Percentiles rank a stretch among this genome's conserved stretches.
phyloP scores from a whole-genome alignment of 1,139 yeast genomes.

The Candida pseudoviswanathii region DNA sequence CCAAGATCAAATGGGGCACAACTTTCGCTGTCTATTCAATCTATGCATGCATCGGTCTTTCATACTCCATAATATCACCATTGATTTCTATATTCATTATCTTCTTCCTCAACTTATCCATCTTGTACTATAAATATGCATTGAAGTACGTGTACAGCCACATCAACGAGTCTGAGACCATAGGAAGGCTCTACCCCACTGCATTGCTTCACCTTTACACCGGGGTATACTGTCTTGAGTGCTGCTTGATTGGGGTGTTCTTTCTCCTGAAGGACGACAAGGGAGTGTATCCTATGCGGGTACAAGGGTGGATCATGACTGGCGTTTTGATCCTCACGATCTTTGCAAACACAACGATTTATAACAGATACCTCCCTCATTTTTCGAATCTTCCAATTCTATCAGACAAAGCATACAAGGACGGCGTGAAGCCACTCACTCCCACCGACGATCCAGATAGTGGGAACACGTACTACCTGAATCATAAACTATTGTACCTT shows the following conservation, averaged over 20 bases:
- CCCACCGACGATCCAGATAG: constrained; percentile 1
- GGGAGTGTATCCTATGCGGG: constrained; percentile 34
- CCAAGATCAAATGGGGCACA: constrained; percentile 71
- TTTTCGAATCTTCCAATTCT: constrained; percentile 34
- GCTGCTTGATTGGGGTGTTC: constrained; percentile 75
- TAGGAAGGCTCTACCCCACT: constrained; percentile 69
- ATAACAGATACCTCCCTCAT: constrained; percentile 29
- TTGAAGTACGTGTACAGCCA: constrained; percentile 56
- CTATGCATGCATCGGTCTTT: constrained; percentile 73
- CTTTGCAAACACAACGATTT: constrained; percentile 35
- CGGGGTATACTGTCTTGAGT: constrained; percentile 79
- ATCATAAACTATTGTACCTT: constrained; percentile 26
- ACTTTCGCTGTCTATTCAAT: constrained; percentile 75
- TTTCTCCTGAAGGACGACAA: constrained; percentile 54
- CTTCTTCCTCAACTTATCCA: constrained; percentile 57
- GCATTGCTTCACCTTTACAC: constrained; percentile 76
- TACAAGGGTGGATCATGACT: constrained; percentile 51
- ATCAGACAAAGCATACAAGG: constrained; percentile 17
- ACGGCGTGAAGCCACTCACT: neutral
- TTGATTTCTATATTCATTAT: constrained; percentile 65
- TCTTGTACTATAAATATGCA: constrained; percentile 70
- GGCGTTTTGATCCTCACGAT: constrained; percentile 39
- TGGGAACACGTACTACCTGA: constrained; percentile 17
- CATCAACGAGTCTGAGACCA: constrained; percentile 59
- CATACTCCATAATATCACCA: constrained; percentile 80